Evolutionary conservation across 225 moss, liverwort and hornwort species (phyloP), one percentile per base, ranked within the genome.

Genomic region (Pseudisothecium myosuroides): DNA sequence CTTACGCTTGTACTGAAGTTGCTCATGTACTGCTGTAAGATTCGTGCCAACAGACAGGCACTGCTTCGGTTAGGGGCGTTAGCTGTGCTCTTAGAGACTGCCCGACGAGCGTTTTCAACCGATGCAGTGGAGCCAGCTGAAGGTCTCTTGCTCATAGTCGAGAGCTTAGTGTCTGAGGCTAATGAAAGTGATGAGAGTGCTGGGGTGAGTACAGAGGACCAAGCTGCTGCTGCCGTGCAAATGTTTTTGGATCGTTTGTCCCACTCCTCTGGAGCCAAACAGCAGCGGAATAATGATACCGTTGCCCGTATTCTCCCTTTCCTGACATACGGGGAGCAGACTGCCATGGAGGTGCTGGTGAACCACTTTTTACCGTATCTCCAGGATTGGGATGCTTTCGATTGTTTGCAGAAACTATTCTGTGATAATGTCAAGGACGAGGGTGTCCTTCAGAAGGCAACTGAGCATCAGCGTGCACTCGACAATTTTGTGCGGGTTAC

Each of bases 111-210:
- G 49, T 99, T 99, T 91, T 97, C 96, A 86, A 96, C 96, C 20
- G 99, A 99, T 95, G 99, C 99, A 87, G 93, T 91, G 83, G 99
- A 99, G 89, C 99, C 99, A 93, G 99, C 99, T 80, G 99, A 99
- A 88, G 99, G 99, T 76, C 97, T 99, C 84, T 91, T 99, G 92
- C 95, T 99, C 75, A 99, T 99, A 87, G 97, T 99, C 60, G 99
- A 99, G 92, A 97, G 99, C 91, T 92, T 99, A 82, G 99, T 99
- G 66, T 96, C 97, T 39, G 99, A 99, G 91, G 99, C 99, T 45
- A 97, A 99, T 91, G 99, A 99, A 89, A 99, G 96, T 93, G 99
- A 99, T 83, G 92, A 95, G 78, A 93, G 94, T 89, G 95, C 96
- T 72, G 96, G 90, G 80, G 95, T 93, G 91, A 96, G 96, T 76